Evolutionary conservation across 805 yeast species (phyloP), one percentile per base, ranked within the genome.

Genomic region (Metschnikowia anglica): DNA sequence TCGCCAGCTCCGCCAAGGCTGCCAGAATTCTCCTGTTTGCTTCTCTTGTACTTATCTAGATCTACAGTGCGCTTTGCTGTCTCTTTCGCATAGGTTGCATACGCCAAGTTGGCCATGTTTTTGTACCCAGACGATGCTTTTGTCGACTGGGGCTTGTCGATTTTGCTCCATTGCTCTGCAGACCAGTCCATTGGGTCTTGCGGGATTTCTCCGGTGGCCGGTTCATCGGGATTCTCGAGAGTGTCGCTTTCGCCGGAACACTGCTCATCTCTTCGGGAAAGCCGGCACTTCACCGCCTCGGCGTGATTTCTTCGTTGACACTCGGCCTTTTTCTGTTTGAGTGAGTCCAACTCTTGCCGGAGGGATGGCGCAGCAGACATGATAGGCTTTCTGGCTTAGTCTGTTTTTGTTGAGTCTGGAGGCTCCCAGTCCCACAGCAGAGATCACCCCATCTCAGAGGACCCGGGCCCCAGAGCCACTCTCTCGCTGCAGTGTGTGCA

Each of bases 81-180:
- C 30, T 74, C 79, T 55, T 81, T 82, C 37, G 68, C 57, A 56
- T 84, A 85, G 0, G 88, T 70, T 39, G 69, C 68, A 24, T 78
- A 79, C 0, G 91, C 91, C 15, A 84, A 58, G 34, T 77, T 74
- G 27, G 72, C 60, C 49, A 69, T 74, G 52, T 81, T 80, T 31
- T 67, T 68, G 43, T 73, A 74, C 12, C 76, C 79, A 1, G 71
- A 27, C 3, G 20, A n/a, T 8, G 16, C 15, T 10, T 20, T 19
- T 13, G 8, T 26, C 18, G 10, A 9, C 5, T 30, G 23, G 5
- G 40, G 57, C 61, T 42, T 12, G n/a, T 31, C 49, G n/a, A 23
- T n/a, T 62, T 68, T 72, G 49, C 81, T 85, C 43, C 79, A 72
- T 40, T 85, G 86, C 40, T 79, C 85, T 4, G 83, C 73, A 0